These are phyloP conservation scores for Trichoderma harzianum DNA, from an alignment of 2,329 filamentous ascomycete species.

Conservation along the genomic window DNA sequence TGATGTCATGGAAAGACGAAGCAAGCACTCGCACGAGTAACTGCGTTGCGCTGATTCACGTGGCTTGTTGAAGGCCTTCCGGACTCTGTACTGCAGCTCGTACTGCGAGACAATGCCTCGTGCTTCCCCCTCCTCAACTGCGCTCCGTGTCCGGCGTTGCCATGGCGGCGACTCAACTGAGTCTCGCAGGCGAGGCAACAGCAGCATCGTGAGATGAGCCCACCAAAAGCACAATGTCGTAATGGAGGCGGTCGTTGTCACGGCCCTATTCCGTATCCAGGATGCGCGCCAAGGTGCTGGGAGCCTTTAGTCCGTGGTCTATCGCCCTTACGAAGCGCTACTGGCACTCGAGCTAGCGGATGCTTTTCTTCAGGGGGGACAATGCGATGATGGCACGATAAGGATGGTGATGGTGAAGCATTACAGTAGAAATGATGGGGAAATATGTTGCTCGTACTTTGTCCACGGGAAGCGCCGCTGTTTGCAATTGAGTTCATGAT, in stretches of 20 bases:
- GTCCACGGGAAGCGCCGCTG: background rate
- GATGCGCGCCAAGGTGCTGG: constrained; percentile 5
- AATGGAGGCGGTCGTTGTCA: constrained; percentile 6
- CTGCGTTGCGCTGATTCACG: background rate
- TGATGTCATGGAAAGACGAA: constrained; percentile 1
- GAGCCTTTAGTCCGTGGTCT: constrained; percentile 13
- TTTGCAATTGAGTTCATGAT: background rate
- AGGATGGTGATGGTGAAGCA: background rate
- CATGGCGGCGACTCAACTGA: constrained; percentile 2
- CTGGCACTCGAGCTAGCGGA: background rate
- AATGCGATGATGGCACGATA: constrained; percentile 6
- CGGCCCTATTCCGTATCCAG: constrained; percentile 9
- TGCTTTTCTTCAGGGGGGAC: background rate
- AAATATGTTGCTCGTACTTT: background rate
- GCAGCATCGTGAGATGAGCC: constrained; percentile 8
- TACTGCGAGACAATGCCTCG: background rate
- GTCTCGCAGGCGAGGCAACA: background rate
- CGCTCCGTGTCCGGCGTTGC: constrained; percentile 3
- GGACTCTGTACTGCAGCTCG: background rate
- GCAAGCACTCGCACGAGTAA: background rate
- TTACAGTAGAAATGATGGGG: background rate
- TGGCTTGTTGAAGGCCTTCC: background rate
- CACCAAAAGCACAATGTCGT: constrained; percentile 14
- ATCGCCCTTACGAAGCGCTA: background rate
- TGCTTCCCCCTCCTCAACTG: background rate